Evolutionary conservation across 225 moss, liverwort and hornwort genomes (phyloP).

Genomic region (Lunularia cruciata): DNA sequence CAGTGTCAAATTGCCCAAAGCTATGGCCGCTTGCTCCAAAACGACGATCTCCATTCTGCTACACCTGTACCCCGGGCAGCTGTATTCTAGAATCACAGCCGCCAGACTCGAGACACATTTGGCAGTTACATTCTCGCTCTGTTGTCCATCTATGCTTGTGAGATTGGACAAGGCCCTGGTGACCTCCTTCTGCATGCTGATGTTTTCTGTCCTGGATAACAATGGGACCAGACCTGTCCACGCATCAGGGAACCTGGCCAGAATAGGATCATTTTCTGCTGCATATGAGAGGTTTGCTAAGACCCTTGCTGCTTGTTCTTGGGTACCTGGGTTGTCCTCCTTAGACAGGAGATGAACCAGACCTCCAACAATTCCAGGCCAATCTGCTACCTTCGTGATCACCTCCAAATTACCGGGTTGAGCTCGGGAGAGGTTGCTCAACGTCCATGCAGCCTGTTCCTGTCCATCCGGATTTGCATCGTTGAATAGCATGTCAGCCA

Average conservation of each 20-base stretch:
- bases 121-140: not conserved
- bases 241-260: slow-evolving; percentile 26
- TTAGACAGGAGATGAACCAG: slow-evolving; percentile 17
- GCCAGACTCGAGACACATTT: not conserved
- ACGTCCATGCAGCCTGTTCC: slow-evolving; percentile 27
- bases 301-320: slow-evolving; percentile 22
- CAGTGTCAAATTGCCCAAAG: not conserved
- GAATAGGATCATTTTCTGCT: slow-evolving; percentile 5
- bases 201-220: slow-evolving; percentile 6
- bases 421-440: slow-evolving; percentile 15
- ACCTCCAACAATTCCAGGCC: slow-evolving; percentile 19
- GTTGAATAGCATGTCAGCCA: slow-evolving; percentile 17
- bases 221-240: slow-evolving; percentile 10
- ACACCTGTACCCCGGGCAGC: not conserved
- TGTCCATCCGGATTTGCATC: slow-evolving; percentile 19
- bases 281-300: slow-evolving; percentile 22
- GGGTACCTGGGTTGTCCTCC: not conserved
- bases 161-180: slow-evolving; percentile 23
- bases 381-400: slow-evolving; percentile 13
- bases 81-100: not conserved
- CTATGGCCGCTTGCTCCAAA: slow-evolving; percentile 1
- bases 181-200: slow-evolving; percentile 21
- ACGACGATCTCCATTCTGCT: not conserved
- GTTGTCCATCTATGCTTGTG: slow-evolving; percentile 4
- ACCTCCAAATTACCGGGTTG: not conserved